Conservation (phyloP, 2,329 filamentous ascomycete genomes). For the Cadophora malorum region DNA sequence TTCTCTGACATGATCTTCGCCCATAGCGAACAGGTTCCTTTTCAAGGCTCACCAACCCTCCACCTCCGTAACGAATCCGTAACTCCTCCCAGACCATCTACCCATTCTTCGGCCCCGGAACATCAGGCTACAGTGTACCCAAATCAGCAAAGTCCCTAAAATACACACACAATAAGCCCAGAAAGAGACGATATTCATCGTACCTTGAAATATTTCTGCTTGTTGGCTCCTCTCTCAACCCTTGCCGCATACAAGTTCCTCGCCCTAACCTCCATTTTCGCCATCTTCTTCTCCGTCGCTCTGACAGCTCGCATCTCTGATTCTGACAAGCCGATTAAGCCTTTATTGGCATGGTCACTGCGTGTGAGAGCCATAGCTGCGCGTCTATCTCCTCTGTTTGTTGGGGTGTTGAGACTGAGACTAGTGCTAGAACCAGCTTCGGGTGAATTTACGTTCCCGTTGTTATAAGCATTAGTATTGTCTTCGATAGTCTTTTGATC, state of each 20-base stretch:
- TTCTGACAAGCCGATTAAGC: neutral
- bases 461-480: too few species aligned
- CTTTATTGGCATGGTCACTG: slow-evolving; percentile 11
- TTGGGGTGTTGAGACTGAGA: neutral
- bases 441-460: too few species aligned
- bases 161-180: neutral
- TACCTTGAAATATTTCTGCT: slow-evolving; percentile 18
- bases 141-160: neutral
- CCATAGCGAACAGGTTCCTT: too few species aligned
- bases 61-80: neutral
- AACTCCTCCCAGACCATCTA: neutral
- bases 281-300: slow-evolving; percentile 10
- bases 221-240: slow-evolving; percentile 10
- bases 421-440: too few species aligned
- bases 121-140: slow-evolving; percentile 1
- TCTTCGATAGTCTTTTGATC: neutral
- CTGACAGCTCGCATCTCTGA: neutral
- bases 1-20: neutral
- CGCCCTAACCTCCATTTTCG: slow-evolving; percentile 19
- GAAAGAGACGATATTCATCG: neutral
- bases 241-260: slow-evolving; percentile 12
- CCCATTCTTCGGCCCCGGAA: slow-evolving; percentile 14
- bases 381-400: neutral
- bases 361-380: neutral
- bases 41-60: neutral